These are phyloP conservation scores for Puccinia triticina DNA, from an alignment of 1,284 basidiomycete genomes.

Conservation along the genomic window DNA sequence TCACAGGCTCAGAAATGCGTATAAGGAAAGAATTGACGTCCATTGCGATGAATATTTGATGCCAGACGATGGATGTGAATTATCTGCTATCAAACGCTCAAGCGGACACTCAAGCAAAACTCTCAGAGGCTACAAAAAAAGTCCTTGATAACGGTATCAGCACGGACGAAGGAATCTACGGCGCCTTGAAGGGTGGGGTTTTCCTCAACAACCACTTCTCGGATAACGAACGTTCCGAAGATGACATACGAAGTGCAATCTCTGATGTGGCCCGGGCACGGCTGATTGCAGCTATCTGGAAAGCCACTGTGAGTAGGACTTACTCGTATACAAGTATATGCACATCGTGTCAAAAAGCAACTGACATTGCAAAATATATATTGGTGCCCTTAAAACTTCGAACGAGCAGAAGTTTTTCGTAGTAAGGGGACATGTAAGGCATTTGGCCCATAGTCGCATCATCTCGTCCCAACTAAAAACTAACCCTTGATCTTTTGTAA, in stretches of 20 bases:
- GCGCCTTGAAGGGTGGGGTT: slow-evolving; percentile 44
- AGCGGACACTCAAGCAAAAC: slow-evolving; percentile 31
- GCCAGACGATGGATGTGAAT: slow-evolving; percentile 32
- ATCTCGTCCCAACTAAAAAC: neutral
- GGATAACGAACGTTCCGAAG: slow-evolving; percentile 28
- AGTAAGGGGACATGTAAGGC: slow-evolving; percentile 29
- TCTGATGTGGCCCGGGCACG: slow-evolving; percentile 27
- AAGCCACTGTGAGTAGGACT: slow-evolving; percentile 27
- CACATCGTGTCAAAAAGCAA: neutral
- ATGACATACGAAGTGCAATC: slow-evolving; percentile 37
- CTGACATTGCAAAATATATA: neutral
- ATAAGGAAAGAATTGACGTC: neutral
- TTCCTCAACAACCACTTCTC: slow-evolving; percentile 50
- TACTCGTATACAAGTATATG: neutral
- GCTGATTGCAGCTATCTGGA: slow-evolving; percentile 49
- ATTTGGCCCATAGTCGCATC: neutral
- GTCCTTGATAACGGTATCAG: slow-evolving; percentile 43
- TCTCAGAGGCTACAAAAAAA: neutral
- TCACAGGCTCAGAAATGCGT: neutral
- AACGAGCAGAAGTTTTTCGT: slow-evolving; percentile 33
- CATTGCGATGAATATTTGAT: neutral
- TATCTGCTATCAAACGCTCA: slow-evolving; percentile 47
- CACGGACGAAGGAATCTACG: slow-evolving; percentile 43
- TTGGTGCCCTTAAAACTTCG: neutral
- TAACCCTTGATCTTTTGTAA: neutral